phyloP scores from a whole-genome alignment of 1,284 basidiomycete species.

The Meira nashicola region DNA sequence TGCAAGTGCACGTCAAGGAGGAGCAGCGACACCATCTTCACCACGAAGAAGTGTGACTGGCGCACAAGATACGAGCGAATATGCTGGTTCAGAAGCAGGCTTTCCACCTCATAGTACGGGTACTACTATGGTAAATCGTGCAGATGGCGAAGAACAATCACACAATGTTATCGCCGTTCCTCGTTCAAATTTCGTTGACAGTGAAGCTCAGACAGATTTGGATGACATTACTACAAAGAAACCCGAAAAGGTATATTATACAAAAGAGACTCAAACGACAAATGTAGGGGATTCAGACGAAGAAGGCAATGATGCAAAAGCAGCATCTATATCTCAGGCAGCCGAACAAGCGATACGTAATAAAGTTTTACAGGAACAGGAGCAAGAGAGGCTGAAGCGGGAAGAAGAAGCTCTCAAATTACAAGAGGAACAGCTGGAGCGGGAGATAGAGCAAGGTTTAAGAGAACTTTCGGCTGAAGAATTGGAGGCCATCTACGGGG shows the following conservation, averaged over 20 bases:
- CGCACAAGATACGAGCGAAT: slow-evolving; percentile 19
- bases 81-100: slow-evolving; percentile 24
- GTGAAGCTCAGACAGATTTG: slow-evolving; percentile 14
- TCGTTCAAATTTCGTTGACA: slow-evolving; percentile 5
- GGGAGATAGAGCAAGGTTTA: slow-evolving; percentile 71
- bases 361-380: slow-evolving; percentile 27
- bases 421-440: slow-evolving; percentile 63
- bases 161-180: not conserved
- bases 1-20: not conserved
- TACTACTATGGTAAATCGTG: slow-evolving; percentile 13
- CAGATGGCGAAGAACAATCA: slow-evolving; percentile 14
- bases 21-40: slow-evolving; percentile 1
- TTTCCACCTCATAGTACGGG: slow-evolving; percentile 6
- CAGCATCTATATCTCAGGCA: slow-evolving; percentile 33
- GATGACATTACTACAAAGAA: not conserved
- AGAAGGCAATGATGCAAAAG: slow-evolving; percentile 51
- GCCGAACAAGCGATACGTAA: slow-evolving; percentile 23
- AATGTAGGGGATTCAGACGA: slow-evolving; percentile 57
- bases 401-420: slow-evolving; percentile 22
- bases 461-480: slow-evolving; percentile 83
- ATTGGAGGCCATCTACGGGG: slow-evolving; percentile 70
- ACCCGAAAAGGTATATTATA: slow-evolving; percentile 82
- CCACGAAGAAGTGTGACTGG: slow-evolving; percentile 10
- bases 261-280: slow-evolving; percentile 85
- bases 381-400: slow-evolving; percentile 55